Base-by-base conservation (phyloP, 2,329 filamentous ascomycete genomes). In the Talaromyces sp. region DNA sequence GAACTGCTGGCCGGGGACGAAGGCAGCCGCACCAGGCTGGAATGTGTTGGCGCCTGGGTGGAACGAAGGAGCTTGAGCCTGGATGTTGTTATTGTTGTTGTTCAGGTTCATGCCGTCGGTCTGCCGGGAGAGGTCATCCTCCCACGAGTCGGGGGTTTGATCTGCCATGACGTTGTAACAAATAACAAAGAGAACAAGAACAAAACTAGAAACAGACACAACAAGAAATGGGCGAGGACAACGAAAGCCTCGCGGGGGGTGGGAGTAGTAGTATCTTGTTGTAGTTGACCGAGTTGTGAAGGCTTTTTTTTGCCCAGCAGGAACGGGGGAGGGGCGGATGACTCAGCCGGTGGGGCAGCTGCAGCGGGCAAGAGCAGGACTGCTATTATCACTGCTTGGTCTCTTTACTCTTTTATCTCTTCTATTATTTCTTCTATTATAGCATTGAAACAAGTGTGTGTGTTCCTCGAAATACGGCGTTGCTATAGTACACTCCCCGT, bases 111-210 rank as follows among this genome's bases (percentile, higher is more conserved):
- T 83, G 74, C 89, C 87, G 75, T 89, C 85, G 41, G 89, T 80
- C 81, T 93, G 90, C 69, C 87, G 86, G 64, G 90, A 85, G 76
- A 96, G 86, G 71, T 93, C 90, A 71, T 96, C 91, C 80, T 98
- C 93, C 90, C 95, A 98, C 64, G 92, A 96, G 77, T 96, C 92
- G 71, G 91, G 89, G 35, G 73, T 74, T 58, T 75, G 73, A 76
- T 93, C 87, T 69, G 93, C 89, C 92, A 96, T 96, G 71, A 59
- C 82, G 72, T 24, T 63, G n/a, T 54, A 55, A 43, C 57, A 64
- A 61, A 63, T 24, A 55, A 63, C 65, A 51, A 64, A 65, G 59
- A 63, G 59, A 66, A 26, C 31, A 26, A 43, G 11, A 41, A 41
- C 43, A 55, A 63, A 61, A 24, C 8, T 46, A 21, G 24, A 7